Base-by-base conservation (phyloP, 148 eudicot species). In the Rhododendron vialii region DNA sequence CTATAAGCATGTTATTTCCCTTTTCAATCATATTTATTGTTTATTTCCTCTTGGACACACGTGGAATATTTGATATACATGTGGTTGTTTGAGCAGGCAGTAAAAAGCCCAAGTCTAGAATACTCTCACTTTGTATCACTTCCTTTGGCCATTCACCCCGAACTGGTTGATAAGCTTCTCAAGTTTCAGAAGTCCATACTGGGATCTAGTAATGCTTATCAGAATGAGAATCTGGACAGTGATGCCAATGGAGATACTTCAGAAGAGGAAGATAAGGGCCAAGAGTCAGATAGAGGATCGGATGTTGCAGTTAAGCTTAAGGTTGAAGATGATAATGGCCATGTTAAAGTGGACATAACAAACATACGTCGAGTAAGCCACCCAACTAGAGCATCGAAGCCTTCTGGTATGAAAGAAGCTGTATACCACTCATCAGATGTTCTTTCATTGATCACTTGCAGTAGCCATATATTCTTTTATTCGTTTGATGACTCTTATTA, bases 101-200 rank as follows among this genome's bases (percentile, higher is more conserved):
- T 93, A 57, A 91, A 91, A 59, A 92, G 95, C 89, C 92, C 92
- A 84, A 82, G 80, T 47, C 89, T 95, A 5, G 92, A 91, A 77
- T 96, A 94, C 91, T 92, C 99, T 86, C 99, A 96, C 89, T 96
- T 96, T 83, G 83, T 96, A 65, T 96, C 99, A 24, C 94, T 96
- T 87, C 99, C 99, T 73, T 93, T 96, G 89, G 95, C 98, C 82
- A 88, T 96, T 86, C 92, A 94, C 90, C 91, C 93, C 73, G 94
- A 93, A 87, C 88, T 96, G 85, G 95, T 95, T 20, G 93, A 93
- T 69, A 95, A 96, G 91, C 96, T 95, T 80, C 65, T 86, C 88
- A 90, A 88, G 75, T 96, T 96, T 93, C 98, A 93, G 87, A 90
- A 92, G 85, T 87, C 88, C 43, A 83, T 95, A 82, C 92, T 96